Conservation (phyloP, 2,329 filamentous ascomycete species). For the Diaporthe sp. region DNA sequence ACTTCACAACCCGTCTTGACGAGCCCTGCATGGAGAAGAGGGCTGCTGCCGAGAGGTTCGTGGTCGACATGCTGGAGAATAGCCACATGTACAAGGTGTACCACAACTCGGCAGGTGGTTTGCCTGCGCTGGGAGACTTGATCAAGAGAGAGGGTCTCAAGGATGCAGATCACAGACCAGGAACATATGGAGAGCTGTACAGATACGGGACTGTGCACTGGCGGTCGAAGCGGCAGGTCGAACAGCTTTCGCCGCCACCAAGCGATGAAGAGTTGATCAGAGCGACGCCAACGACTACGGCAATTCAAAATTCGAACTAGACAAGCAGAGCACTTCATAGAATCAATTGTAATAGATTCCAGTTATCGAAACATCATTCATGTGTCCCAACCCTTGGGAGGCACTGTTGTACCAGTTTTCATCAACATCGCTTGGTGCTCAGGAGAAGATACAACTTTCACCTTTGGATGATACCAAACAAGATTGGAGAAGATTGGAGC, state of each 20-base stretch:
- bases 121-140: constrained; percentile 15
- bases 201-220: constrained; percentile 21
- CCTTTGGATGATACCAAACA: too few relatives aligned
- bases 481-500: too few relatives aligned
- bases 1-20: constrained; percentile 15
- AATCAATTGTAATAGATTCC: background rate
- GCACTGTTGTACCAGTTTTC: too few relatives aligned
- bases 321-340: background rate
- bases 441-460: too few relatives aligned
- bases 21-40: constrained; percentile 19
- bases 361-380: too few relatives aligned
- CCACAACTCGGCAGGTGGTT: constrained; percentile 12
- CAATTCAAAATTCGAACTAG: background rate
- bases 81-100: constrained; percentile 24
- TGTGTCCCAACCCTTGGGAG: too few relatives aligned
- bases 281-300: background rate
- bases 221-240: constrained; percentile 1
- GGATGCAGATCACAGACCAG: constrained; percentile 18
- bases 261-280: background rate
- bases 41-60: constrained; percentile 20
- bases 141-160: constrained; percentile 31
- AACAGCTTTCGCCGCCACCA: background rate
- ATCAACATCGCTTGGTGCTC: too few relatives aligned
- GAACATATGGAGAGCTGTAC: constrained; percentile 6
- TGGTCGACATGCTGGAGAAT: constrained; percentile 33